Base-by-base conservation (phyloP, 352 stramenopile genomes). In the Peronospora tabacina region DNA sequence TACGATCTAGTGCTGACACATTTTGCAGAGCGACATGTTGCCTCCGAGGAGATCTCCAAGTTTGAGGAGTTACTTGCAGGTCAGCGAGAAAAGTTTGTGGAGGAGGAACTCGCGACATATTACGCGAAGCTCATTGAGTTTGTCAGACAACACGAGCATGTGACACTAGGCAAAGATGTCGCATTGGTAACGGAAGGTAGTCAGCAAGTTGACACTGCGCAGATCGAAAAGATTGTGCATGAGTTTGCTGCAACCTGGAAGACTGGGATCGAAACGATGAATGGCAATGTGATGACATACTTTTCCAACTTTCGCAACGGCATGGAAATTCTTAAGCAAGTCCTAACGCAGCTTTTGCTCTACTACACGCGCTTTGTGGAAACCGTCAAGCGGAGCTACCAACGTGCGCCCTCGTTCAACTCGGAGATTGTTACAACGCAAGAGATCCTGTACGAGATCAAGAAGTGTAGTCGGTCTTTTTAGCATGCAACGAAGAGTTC, bases 291-390 rank as follows among this genome's bases (percentile, higher is more conserved):
- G 26, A 87, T 99, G 58, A 97, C 83, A 34, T 98, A 96, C 58
- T 98, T 99, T 69, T 95, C 93, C 29, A 98, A 98, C 68, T 98
- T 98, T 70, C 82, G 90, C 24, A 99, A 98, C 63, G 95, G 94
- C 29, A 98, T 98, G 93, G 96, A 99, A 55, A 98, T 99, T 62
- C 78, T 99, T 26, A 98, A 99, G 70, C 95, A 98, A 73, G 94
- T 98, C 22, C 70, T 99, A 39, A 98, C 95, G 38, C 96, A 99
- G 61, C 61, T 99, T 13, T 75, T 99, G 19, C 73, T 99, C 1
- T 99, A 98, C 75, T 99, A 99, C 73, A 98, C 95, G 45, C 79
- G 96, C 4, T 98, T 99, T 67, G 89, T 98, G 53, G 94, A 98
- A 67, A 84, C 98, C 16, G 82, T 98, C 53, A 96, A 96, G 54